Conservation (phyloP, 768 basidiomycete species). For the Tephrocybe rancida region DNA sequence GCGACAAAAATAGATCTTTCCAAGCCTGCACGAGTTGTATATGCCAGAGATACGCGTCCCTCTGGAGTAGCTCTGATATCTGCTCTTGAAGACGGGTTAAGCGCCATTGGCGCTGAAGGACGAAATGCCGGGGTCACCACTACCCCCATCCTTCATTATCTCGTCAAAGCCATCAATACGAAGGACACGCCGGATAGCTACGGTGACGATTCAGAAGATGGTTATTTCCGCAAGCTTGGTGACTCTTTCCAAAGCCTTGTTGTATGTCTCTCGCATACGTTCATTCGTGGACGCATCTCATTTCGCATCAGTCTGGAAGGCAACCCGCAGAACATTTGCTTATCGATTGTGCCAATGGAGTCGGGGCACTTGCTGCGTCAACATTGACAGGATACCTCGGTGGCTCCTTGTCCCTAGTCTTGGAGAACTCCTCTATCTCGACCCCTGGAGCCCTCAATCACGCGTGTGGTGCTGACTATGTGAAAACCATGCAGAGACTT, state of each 20-base stretch:
- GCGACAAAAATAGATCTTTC: slow-evolving; percentile 74
- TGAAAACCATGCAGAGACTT: slow-evolving; percentile 89
- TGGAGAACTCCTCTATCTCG: slow-evolving; percentile 69
- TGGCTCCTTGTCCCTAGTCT: slow-evolving; percentile 58
- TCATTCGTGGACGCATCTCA: slow-evolving; percentile 5
- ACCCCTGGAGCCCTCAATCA: slow-evolving; percentile 80
- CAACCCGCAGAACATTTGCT: slow-evolving; percentile 58
- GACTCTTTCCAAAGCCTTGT: slow-evolving; percentile 84
- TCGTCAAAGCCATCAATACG: slow-evolving; percentile 89
- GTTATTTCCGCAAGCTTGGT: slow-evolving; percentile 83
- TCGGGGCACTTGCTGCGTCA: slow-evolving; percentile 76
- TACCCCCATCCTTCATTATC: slow-evolving; percentile 94
- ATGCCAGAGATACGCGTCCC: slow-evolving; percentile 91
- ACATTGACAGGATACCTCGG: slow-evolving; percentile 64
- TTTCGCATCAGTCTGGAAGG: slow-evolving; percentile 55
- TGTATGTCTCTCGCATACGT: slow-evolving; percentile 48
- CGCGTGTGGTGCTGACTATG: slow-evolving; percentile 92
- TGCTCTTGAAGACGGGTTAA: slow-evolving; percentile 83
- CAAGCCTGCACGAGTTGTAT: slow-evolving; percentile 82
- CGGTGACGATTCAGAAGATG: slow-evolving; percentile 79
- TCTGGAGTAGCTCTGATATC: slow-evolving; percentile 77
- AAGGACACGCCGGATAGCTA: slow-evolving; percentile 77
- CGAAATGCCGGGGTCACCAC: slow-evolving; percentile 86
- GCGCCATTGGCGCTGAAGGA: slow-evolving; percentile 65
- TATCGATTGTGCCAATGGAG: slow-evolving; percentile 99